Conservation (phyloP, 352 stramenopile genomes). For the Pythium myriotylum region DNA sequence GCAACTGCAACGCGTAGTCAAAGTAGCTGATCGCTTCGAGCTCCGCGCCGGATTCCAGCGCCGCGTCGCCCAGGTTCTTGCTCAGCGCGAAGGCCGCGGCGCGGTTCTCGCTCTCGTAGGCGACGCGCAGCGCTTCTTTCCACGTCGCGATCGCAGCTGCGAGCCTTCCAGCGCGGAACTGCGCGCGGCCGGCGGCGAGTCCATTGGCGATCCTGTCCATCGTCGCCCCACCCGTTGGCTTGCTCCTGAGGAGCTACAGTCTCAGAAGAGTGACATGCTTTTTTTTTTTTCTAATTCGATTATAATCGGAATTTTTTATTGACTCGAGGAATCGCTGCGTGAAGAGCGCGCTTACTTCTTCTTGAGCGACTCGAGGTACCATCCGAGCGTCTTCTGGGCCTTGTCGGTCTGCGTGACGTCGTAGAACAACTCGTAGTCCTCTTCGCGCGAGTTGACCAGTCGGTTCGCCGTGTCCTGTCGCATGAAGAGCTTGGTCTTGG, state of each 20-base stretch:
- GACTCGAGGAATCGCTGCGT: too few relatives aligned
- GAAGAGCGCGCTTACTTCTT: slow-evolving; percentile 57
- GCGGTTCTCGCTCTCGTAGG: slow-evolving; percentile 54
- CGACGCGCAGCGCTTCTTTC: slow-evolving; percentile 46
- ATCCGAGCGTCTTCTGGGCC: slow-evolving; percentile 77
- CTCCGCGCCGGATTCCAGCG: slow-evolving; percentile 6
- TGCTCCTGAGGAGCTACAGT: not conserved
- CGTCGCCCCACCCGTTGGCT: too few relatives aligned
- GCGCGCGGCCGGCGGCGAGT: slow-evolving; percentile 35
- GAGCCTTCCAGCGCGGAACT: slow-evolving; percentile 38
- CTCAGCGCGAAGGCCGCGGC: slow-evolving; percentile 69
- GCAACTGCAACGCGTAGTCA: slow-evolving; percentile 28
- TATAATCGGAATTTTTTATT: too few relatives aligned
- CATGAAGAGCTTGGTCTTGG: slow-evolving; percentile 81
- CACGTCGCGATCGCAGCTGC: slow-evolving; percentile 45
- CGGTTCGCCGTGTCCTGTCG: slow-evolving; percentile 71
- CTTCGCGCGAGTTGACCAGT: slow-evolving; percentile 46
- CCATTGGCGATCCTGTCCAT: slow-evolving; percentile 12
- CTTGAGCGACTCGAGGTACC: slow-evolving; percentile 82
- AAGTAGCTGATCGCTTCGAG: slow-evolving; percentile 25
- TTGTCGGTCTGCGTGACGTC: slow-evolving; percentile 83
- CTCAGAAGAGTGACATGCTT: slow-evolving; percentile 17
- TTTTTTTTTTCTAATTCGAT: too few relatives aligned
- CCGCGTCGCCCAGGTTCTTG: slow-evolving; percentile 63
- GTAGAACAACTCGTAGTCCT: slow-evolving; percentile 70